phyloP scores from a whole-genome alignment of 768 basidiomycete genomes.

The Mycena venus region DNA sequence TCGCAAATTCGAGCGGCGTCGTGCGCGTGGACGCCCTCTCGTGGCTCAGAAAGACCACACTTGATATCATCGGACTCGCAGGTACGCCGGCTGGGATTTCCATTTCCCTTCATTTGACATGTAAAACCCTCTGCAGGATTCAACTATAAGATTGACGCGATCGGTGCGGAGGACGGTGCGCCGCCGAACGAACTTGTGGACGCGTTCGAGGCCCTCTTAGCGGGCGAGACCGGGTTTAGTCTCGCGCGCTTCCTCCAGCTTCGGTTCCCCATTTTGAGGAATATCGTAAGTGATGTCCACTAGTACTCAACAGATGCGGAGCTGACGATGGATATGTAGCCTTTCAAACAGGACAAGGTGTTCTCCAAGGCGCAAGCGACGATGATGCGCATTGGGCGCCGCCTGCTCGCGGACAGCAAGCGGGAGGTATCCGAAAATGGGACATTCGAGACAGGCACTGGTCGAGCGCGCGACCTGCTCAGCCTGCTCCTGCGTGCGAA shows the following conservation, averaged over 20 bases:
- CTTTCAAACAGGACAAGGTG: background rate
- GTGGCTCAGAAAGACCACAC: conserved; percentile 76
- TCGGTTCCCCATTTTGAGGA: background rate
- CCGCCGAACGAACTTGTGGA: conserved; percentile 52
- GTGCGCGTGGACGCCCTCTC: conserved; percentile 68
- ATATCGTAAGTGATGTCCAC: background rate
- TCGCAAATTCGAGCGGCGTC: conserved; percentile 39
- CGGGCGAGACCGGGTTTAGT: background rate
- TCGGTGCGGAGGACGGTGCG: background rate
- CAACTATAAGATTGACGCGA: conserved; percentile 44
- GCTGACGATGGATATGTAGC: background rate
- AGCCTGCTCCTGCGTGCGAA: conserved; percentile 75
- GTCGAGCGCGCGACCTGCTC: conserved; percentile 50
- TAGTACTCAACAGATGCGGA: background rate
- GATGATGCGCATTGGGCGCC: conserved; percentile 4
- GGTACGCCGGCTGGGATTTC: conserved; percentile 50
- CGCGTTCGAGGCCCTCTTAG: conserved; percentile 52
- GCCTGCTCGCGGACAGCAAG: conserved; percentile 13
- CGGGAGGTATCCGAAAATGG: conserved; percentile 1
- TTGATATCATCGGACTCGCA: conserved; percentile 84
- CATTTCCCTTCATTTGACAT: background rate
- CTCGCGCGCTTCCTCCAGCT: background rate
- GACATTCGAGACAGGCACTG: background rate
- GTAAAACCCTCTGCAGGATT: conserved; percentile 40
- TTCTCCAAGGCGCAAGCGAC: background rate